A percentile compares a stretch with the other conserved stretches of the same genome.
Evolutionary conservation across 2,329 filamentous ascomycete species (phyloP).

Genomic region (Fusarium torulosum): DNA sequence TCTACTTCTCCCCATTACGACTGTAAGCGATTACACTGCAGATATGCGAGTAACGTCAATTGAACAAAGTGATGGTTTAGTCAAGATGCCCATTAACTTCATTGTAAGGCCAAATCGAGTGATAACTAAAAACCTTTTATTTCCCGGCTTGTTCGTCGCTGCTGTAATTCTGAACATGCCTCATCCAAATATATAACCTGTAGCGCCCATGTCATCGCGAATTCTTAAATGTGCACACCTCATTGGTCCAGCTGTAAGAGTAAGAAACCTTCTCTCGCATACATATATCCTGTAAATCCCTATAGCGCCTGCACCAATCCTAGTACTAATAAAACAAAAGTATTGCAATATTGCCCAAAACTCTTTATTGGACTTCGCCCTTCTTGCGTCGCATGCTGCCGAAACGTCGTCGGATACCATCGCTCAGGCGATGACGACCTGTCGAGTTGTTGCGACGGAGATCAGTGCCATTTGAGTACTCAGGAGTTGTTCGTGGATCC

Average conservation of each 20-base stretch:
- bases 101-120: background rate
- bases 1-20: background rate
- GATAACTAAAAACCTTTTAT: constrained; percentile 8
- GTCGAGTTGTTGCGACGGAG: constrained; percentile 58
- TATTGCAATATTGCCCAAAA: background rate
- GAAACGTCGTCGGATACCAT: constrained; percentile 66
- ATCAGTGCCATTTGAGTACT: constrained; percentile 43
- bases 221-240: constrained; percentile 20
- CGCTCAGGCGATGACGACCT: constrained; percentile 58
- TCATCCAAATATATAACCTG: constrained; percentile 12
- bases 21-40: no score
- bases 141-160: constrained; percentile 7
- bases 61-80: no score
- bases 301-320: constrained; percentile 15
- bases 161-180: background rate
- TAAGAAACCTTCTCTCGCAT: constrained; percentile 5
- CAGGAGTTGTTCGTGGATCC: constrained; percentile 47
- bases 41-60: no score
- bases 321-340: constrained; percentile 9
- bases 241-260: background rate
- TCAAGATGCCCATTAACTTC: background rate
- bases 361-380: constrained; percentile 30
- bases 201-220: constrained; percentile 14
- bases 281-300: background rate
- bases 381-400: constrained; percentile 65